Evolutionary conservation across 805 yeast species (phyloP).

Genomic region (Candida dajiaensis): DNA sequence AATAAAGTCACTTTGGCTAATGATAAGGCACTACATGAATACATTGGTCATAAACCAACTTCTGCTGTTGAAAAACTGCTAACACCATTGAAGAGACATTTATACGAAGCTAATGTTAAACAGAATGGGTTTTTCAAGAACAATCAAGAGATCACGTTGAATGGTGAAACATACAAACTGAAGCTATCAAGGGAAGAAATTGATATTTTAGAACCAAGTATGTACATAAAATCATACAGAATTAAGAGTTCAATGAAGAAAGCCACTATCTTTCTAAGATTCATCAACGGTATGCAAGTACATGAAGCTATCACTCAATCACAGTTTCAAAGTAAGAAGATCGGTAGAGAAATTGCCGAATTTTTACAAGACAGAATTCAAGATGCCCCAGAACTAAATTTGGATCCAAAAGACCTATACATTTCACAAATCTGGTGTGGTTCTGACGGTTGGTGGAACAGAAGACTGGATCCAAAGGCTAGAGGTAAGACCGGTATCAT

Average conservation of each 20-base stretch:
- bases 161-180: constrained; percentile 48
- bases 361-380: constrained; percentile 66
- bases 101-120: constrained; percentile 57
- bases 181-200: constrained; percentile 59
- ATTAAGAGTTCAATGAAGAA: constrained; percentile 86
- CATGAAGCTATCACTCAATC: constrained; percentile 85
- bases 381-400: constrained; percentile 57
- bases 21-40: constrained; percentile 40
- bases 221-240: constrained; percentile 76
- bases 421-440: constrained; percentile 88
- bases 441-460: constrained; percentile 71
- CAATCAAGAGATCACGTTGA: constrained; percentile 35
- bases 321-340: constrained; percentile 77
- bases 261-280: constrained; percentile 72
- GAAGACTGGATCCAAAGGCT: constrained; percentile 76
- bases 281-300: constrained; percentile 65
- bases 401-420: constrained; percentile 57
- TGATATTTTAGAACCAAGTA: constrained; percentile 78
- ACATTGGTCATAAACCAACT: constrained; percentile 42
- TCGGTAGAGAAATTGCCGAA: constrained; percentile 73
- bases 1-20: constrained; percentile 27
- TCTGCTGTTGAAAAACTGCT: constrained; percentile 50
- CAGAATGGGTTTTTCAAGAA: constrained; percentile 64
- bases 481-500: constrained; percentile 85
- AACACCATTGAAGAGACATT: constrained; percentile 62